Evolutionary conservation across 192 early-diverging fungal species (phyloP).

Genomic region (Mortierella claussenii): DNA sequence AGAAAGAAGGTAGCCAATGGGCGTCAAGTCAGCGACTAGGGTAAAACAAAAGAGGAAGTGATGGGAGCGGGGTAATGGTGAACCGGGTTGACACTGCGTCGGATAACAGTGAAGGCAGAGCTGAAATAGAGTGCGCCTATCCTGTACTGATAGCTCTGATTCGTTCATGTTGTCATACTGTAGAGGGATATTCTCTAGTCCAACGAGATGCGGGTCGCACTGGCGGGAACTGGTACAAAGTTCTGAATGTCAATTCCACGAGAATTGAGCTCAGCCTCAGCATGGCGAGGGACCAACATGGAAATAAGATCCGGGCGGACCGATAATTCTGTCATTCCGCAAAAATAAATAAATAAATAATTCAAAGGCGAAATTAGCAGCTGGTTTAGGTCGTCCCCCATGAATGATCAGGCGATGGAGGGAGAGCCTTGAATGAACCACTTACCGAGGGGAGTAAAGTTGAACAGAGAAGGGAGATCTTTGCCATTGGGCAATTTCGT

Average conservation of each 20-base stretch:
- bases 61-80: no score
- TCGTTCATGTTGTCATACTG: background rate
- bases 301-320: slow-evolving; percentile 85
- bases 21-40: no score
- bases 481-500: slow-evolving; percentile 85
- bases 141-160: background rate
- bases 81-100: no score
- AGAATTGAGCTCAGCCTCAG: slow-evolving; percentile 67
- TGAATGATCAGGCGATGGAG: no score
- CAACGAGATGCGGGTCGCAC: slow-evolving; percentile 55
- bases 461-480: slow-evolving; percentile 90
- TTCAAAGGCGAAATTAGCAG: background rate
- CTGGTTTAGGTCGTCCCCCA: no score
- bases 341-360: slow-evolving; percentile 3
- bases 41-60: no score
- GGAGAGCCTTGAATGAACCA: background rate
- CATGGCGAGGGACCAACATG: slow-evolving; percentile 86
- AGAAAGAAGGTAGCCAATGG: no score
- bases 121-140: background rate
- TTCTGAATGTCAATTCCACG: slow-evolving; percentile 80
- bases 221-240: slow-evolving; percentile 69
- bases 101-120: no score
- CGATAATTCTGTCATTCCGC: slow-evolving; percentile 93
- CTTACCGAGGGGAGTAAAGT: slow-evolving; percentile 83
- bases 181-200: slow-evolving; percentile 47